Base-by-base conservation (phyloP, 108 stramenopile genomes). In the Skeletonema tropicum region DNA sequence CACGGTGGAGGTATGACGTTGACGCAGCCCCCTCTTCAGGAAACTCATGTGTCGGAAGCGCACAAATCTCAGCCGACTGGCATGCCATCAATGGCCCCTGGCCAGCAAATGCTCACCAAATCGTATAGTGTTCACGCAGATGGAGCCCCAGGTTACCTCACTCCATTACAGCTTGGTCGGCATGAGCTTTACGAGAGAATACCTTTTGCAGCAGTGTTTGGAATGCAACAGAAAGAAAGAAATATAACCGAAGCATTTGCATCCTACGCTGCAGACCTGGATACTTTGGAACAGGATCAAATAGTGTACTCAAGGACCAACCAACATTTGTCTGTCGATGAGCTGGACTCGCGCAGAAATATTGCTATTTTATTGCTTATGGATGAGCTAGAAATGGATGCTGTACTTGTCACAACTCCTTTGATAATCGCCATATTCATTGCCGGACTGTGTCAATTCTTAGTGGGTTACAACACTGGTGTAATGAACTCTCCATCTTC, bases 401-500 rank as follows among this genome's bases (percentile, higher is more conserved):
- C 88, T 8, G 76, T 85, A 33, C 86, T 89, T 10, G 90, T 94
- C 3, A 94, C 94, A 6, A 89, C 91, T 55, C 94, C 94, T 1
- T 66, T 94, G 46, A 90, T 94, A 17, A 92, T 90, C 74, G 91
- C 93, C 29, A 86, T 94, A 30, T 57, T 92, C 57, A 72, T 83
- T 60, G 79, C 80, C 42, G 81, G 62, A 12, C 35, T 82, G 70
- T 72, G 73, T 35, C 65, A 67, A 71, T 77, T 82, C 42, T 70
- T 68, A 58, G 64, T 88, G 11, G 95, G 95, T 42, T 91, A 90
- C 80, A 91, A 90, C 52, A 90, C 85, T 25, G 84, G 90, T 30
- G 95, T 93, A 36, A 92, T 96, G 90, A 96, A 96, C 83, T 83
- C 95, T 21, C 89, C 92, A 45, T 87, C 83, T 57, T 81, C 81